Evolutionary conservation across 148 eudicot genomes (phyloP).

Genomic region (Linanthus parryae): DNA sequence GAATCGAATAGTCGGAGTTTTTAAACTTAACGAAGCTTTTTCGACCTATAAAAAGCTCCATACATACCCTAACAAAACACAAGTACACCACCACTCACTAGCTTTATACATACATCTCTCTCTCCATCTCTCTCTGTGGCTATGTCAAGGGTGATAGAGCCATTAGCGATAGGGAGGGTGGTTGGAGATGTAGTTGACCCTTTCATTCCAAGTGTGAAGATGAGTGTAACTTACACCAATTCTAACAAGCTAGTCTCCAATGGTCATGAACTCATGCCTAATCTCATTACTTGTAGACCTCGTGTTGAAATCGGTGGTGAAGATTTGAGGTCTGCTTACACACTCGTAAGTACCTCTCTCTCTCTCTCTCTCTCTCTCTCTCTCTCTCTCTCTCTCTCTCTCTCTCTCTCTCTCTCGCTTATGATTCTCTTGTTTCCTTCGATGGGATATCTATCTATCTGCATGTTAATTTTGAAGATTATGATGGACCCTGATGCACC

Average conservation of each 20-base stretch:
- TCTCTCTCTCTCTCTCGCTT: neutral
- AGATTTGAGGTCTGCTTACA: slow-evolving; percentile 73
- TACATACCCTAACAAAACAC: no score
- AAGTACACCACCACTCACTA: no score
- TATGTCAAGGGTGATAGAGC: slow-evolving; percentile 65
- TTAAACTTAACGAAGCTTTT: no score
- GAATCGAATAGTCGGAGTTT: no score
- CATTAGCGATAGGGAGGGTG: slow-evolving; percentile 63
- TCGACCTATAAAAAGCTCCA: no score
- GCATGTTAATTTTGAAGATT: slow-evolving; percentile 31
- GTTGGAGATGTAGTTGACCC: slow-evolving; percentile 85
- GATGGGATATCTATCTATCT: neutral
- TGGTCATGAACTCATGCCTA: slow-evolving; percentile 86
- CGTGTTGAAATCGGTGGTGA: slow-evolving; percentile 89
- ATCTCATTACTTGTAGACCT: slow-evolving; percentile 49
- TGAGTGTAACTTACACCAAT: slow-evolving; percentile 64
- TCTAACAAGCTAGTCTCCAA: slow-evolving; percentile 59
- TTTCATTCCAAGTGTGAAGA: slow-evolving; percentile 62
- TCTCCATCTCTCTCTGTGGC: neutral
- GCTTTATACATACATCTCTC: no score
- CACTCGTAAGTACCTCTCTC: slow-evolving; percentile 39
- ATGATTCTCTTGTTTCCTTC: neutral
- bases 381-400: neutral
- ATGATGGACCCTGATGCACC: slow-evolving; percentile 97
- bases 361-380: neutral